Base-by-base conservation (phyloP, 2,329 filamentous ascomycete genomes). In the Amauroascus niger region DNA sequence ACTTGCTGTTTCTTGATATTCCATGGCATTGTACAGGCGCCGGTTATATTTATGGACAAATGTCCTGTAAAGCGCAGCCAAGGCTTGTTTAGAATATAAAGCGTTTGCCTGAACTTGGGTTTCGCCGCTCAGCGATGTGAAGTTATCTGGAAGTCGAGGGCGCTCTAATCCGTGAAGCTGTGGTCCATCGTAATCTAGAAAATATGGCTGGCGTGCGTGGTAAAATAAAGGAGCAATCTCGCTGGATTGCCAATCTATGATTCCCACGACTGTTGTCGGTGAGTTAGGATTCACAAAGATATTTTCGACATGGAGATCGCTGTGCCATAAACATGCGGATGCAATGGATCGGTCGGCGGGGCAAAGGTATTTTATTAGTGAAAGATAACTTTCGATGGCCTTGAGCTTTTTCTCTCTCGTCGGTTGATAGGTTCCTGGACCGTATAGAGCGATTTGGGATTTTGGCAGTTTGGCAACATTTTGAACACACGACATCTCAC, bases 391-490 rank as follows among this genome's bases (percentile, higher is more conserved):
- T 14, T 57, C 32, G 22, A 57, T 28, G 11, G 57, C 57, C 52
- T 59, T 67, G 18, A 58, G 59, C 44, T 58, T 61, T 7, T 40
- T 58, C 28, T 24, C 32, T 6, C 22, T 49, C 6, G 63, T 69
- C n/a, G 67, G 64, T 35, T 60, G 53, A 54, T 73, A 74, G 9
- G 64, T 64, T 7, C 63, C 64, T 18, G 69, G 70, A 5, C 70
- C 70, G 55, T 64, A 69, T 20, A 72, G 58, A 2, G 62, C 63
- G 16, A 68, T 49, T 26, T 59, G 62, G 43, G 65, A 67, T 40
- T 62, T 63, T 1, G 69, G 69, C 13, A 70, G 52, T 43, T 55
- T n/a, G 4, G 40, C 9, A 4, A 52, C 6, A 5, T 63, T 58
- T 44, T 53, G 58, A 18, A 69, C 53, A 49, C 62, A 67, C n/a